Base-by-base conservation (phyloP, 2,329 filamentous ascomycete species). In the Colletotrichum salicis region DNA sequence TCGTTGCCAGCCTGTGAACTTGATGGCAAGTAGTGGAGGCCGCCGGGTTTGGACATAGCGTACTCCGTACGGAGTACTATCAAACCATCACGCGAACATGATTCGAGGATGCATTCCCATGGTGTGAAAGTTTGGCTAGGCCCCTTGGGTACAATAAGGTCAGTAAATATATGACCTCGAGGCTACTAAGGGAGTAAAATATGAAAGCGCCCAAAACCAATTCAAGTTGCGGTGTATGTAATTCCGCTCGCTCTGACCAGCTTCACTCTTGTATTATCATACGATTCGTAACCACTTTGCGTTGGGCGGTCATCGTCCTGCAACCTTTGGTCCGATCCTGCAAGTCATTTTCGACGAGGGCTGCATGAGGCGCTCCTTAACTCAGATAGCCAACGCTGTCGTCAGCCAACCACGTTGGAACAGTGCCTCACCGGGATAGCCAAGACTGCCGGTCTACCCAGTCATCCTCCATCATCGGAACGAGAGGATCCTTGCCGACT, bases 401-500 rank as follows among this genome's bases (percentile, higher is more conserved):
- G 29, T 58, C 45, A 31, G 33, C 61, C 67, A 70, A 65, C 67
- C 67, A 70, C 19, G 54, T 65, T 35, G 54, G 37, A 7, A 55
- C 41, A 27, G 37, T 65, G 61, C 67, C 61, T 64, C 54, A 65
- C 61, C 45, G 54, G 24, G 51, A 45, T 58, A n/a, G 41, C 54
- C 19, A 31, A 59, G 35, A 45, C 24, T 48, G 24, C n/a, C 37
- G 41, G 31, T 48, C 54, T 54, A 15, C 33, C 41, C 41, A 45
- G 61, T 27, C 57, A 29, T 33, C 22, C 61, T 31, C 54, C 55
- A 52, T 59, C 54, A 31, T 41, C 54, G 60, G 19, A n/a, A 31
- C 29, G 24, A 19, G 15, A 13, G 3, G 8, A 70, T 65, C 66
- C 67, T 56, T 65, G 67, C 27, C 11, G 56, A 22, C 19, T n/a